A percentile compares a stretch with the other conserved stretches of the same genome.
Conservation (phyloP, 805 yeast genomes). For the Candida vaughaniae region DNA sequence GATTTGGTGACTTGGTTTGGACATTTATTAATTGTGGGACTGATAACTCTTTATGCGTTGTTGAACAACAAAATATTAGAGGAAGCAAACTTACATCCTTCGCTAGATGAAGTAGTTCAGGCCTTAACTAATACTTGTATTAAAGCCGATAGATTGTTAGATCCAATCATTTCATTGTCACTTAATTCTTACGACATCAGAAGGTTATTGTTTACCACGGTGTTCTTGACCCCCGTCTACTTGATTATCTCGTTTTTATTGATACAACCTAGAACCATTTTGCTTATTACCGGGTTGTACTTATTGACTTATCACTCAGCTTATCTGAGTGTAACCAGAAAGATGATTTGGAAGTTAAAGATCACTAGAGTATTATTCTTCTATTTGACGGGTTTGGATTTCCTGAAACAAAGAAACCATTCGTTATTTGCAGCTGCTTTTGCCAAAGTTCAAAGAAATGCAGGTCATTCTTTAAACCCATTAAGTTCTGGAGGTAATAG, state of each 20-base stretch:
- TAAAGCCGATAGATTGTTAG: constrained; percentile 71
- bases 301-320: constrained; percentile 82
- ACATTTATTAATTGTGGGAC: constrained; percentile 66
- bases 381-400: constrained; percentile 85
- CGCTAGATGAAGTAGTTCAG: constrained; percentile 82
- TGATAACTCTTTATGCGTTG: constrained; percentile 59
- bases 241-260: constrained; percentile 65
- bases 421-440: constrained; percentile 55
- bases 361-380: constrained; percentile 68
- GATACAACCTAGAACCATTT: constrained; percentile 65
- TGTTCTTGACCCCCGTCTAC: constrained; percentile 83
- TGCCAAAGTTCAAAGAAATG: constrained; percentile 47
- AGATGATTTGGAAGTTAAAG: constrained; percentile 80
- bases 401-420: constrained; percentile 45
- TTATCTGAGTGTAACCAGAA: constrained; percentile 80
- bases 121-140: constrained; percentile 71
- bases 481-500: constrained; percentile 22
- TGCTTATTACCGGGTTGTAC: constrained; percentile 58
- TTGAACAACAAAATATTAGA: constrained; percentile 56
- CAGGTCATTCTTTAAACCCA: constrained; percentile 23
- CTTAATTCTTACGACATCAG: constrained; percentile 76
- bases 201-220: constrained; percentile 77
- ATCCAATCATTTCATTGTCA: constrained; percentile 76
- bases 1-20: constrained; percentile 77
- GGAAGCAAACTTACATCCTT: constrained; percentile 66